A percentile compares a stretch with the other conserved stretches of the same genome.
These are phyloP conservation scores for Termitomyces sp. DNA, from an alignment of 768 basidiomycete species.

Conservation along the genomic window DNA sequence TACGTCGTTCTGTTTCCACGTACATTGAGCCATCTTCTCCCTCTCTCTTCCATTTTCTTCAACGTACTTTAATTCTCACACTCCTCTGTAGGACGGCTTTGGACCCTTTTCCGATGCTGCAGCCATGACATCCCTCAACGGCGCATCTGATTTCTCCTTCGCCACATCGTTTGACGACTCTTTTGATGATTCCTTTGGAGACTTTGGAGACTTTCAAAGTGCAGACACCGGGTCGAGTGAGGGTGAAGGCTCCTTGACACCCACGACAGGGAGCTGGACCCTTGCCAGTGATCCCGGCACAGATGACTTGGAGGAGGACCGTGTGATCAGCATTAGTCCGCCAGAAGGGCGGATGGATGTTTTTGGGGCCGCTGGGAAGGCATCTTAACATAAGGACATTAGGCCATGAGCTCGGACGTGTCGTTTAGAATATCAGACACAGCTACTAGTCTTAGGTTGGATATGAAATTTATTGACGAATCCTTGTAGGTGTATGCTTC, in stretches of 20 bases:
- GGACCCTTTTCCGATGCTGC: conserved; percentile 78
- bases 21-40: neutral
- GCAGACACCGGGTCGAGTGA: conserved; percentile 18
- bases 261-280: conserved; percentile 70
- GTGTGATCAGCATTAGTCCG: conserved; percentile 9
- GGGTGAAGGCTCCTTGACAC: conserved; percentile 44
- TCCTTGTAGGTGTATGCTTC: neutral
- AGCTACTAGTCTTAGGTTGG: neutral
- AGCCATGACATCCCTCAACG: conserved; percentile 17
- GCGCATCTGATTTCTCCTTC: conserved; percentile 49
- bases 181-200: conserved; percentile 73
- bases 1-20: conserved; percentile 21
- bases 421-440: neutral
- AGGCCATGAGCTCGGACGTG: neutral
- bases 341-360: conserved; percentile 1
- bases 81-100: conserved; percentile 51
- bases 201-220: conserved; percentile 78
- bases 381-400: neutral
- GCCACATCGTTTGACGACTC: conserved; percentile 57
- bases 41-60: neutral
- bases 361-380: neutral
- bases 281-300: conserved; percentile 43
- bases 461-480: neutral
- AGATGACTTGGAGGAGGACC: conserved; percentile 21
- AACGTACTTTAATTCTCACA: neutral